Conservation (phyloP, 139 green algal genomes). For the Mesostigma viride region DNA sequence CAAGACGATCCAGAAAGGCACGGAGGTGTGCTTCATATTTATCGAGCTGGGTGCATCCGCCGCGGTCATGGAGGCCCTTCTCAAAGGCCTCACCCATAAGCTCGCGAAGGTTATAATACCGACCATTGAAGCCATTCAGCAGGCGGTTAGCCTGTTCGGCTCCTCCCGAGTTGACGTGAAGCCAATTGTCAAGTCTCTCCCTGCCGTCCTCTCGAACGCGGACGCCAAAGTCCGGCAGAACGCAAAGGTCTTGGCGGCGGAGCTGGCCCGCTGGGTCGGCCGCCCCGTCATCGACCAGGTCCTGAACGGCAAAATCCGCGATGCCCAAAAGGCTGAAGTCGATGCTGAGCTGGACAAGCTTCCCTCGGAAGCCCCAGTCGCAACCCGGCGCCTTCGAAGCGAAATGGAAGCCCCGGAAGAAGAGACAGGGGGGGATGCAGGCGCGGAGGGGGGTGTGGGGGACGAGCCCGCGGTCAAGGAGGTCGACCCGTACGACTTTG, state of each 20-base stretch:
- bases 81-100: slow-evolving; percentile 68
- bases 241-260: slow-evolving; percentile 71
- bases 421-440: background rate
- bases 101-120: slow-evolving; percentile 77
- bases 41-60: slow-evolving; percentile 70
- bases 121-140: slow-evolving; percentile 45
- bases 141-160: slow-evolving; percentile 18
- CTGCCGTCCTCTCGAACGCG: slow-evolving; percentile 69
- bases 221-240: slow-evolving; percentile 68
- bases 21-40: slow-evolving; percentile 56
- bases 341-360: slow-evolving; percentile 25
- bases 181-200: slow-evolving; percentile 69
- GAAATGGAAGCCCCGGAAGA: background rate
- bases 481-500: slow-evolving; percentile 27
- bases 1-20: slow-evolving; percentile 53
- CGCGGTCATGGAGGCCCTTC: slow-evolving; percentile 44
- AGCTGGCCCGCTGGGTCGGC: slow-evolving; percentile 69
- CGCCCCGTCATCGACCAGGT: slow-evolving; percentile 47
- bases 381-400: background rate
- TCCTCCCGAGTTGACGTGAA: slow-evolving; percentile 50
- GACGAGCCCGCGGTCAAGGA: background rate
- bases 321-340: slow-evolving; percentile 41
- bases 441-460: background rate
- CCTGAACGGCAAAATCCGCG: slow-evolving; percentile 75
- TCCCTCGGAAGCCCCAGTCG: background rate